Percentiles rank a stretch among this genome's conserved stretches.
phyloP scores from a whole-genome alignment of 768 basidiomycete genomes.

The Flagelloscypha sp. region DNA sequence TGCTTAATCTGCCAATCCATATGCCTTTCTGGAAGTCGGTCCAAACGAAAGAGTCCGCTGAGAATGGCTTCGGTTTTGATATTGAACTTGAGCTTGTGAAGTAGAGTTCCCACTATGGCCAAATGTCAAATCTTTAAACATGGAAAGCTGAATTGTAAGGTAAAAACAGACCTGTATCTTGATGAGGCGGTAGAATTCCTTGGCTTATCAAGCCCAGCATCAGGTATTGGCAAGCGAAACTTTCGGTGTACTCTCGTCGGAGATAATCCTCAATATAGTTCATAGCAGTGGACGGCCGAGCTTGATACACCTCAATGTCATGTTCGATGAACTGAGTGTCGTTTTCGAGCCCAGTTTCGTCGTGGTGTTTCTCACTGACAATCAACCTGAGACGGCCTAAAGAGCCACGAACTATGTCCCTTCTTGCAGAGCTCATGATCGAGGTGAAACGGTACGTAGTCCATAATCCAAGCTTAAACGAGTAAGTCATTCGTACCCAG shows the following conservation, averaged over 20 bases:
- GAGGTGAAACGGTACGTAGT: slow-evolving; percentile 12
- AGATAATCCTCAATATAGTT: too few relatives aligned
- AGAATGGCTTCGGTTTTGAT: slow-evolving; percentile 4
- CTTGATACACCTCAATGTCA: not conserved
- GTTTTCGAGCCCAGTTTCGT: slow-evolving; percentile 1
- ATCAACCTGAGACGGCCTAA: slow-evolving; percentile 8
- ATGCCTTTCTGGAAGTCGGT: slow-evolving; percentile 3
- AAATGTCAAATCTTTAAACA: too few relatives aligned
- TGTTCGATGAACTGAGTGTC: not conserved
- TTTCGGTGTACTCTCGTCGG: slow-evolving; percentile 2
- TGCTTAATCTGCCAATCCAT: slow-evolving; percentile 1
- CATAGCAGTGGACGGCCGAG: too few relatives aligned
- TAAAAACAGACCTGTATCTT: slow-evolving; percentile 5
- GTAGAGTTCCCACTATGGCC: slow-evolving; percentile 5
- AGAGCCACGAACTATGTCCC: slow-evolving; percentile 8
- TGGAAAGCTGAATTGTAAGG: too few relatives aligned
- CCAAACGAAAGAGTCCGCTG: slow-evolving; percentile 11
- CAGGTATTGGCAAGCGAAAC: slow-evolving; percentile 11
- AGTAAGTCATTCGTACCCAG: not conserved
- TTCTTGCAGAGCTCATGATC: not conserved
- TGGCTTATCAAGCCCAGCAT: slow-evolving; percentile 12
- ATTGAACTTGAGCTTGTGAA: slow-evolving; percentile 9
- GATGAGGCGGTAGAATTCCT: slow-evolving; percentile 7
- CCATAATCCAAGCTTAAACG: slow-evolving; percentile 10
- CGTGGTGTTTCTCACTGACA: slow-evolving; percentile 6